Conservation (phyloP, 768 basidiomycete species). For the Leucosporidium creatinivorum region DNA sequence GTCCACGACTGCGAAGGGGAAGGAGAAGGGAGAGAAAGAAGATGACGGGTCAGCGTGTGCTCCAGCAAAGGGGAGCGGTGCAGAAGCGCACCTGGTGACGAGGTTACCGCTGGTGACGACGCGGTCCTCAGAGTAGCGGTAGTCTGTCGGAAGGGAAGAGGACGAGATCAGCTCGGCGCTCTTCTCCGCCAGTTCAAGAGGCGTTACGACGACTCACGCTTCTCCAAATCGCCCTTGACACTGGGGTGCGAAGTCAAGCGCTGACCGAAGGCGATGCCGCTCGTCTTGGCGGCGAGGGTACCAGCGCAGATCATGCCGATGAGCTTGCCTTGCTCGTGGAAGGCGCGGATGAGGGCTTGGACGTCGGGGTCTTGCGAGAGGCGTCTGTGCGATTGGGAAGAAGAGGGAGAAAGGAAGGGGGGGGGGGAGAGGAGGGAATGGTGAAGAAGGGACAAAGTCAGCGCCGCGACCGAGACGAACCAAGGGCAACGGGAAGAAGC, state of each 20-base stretch:
- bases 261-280: slow-evolving; percentile 22
- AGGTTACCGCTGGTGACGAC: slow-evolving; percentile 25
- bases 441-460: too few relatives aligned
- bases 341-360: slow-evolving; percentile 3
- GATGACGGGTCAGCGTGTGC: neutral
- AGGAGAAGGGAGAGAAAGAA: neutral
- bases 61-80: too few relatives aligned
- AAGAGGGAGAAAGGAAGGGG: too few relatives aligned
- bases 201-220: neutral
- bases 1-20: slow-evolving; percentile 20
- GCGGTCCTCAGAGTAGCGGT: slow-evolving; percentile 29
- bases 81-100: slow-evolving; percentile 15
- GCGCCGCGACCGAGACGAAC: too few relatives aligned
- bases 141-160: slow-evolving; percentile 6
- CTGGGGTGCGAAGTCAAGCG: slow-evolving; percentile 28
- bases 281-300: slow-evolving; percentile 26
- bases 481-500: too few relatives aligned
- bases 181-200: neutral
- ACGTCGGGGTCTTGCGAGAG: slow-evolving; percentile 17
- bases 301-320: slow-evolving; percentile 32
- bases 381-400: neutral
- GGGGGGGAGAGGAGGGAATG: too few relatives aligned
- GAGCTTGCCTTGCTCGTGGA: slow-evolving; percentile 17
- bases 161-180: neutral
- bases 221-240: slow-evolving; percentile 28